Evolutionary conservation across 2,329 filamentous ascomycete species (phyloP).

Genomic region (Tolypocladium nubicola): DNA sequence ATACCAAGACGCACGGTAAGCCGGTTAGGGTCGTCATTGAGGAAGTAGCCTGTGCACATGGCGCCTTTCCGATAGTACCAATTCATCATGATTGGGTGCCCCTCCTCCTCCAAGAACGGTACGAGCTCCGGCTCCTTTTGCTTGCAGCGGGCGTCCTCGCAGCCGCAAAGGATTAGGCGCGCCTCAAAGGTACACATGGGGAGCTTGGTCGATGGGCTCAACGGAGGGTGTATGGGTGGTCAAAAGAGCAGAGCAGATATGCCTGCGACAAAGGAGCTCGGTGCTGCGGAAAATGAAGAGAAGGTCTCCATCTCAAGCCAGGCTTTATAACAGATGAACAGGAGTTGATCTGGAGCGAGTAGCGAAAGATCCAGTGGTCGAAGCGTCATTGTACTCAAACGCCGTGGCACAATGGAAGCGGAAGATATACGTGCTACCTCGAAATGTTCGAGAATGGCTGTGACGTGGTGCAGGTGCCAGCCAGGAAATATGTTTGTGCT

Average conservation of each 20-base stretch:
- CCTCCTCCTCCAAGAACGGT: background rate
- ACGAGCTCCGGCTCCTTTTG: background rate
- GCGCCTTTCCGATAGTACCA: background rate
- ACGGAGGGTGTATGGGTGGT: background rate
- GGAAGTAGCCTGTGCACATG: conserved; percentile 2
- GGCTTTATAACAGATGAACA: background rate
- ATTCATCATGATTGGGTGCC: background rate
- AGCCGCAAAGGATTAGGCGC: conserved; percentile 3
- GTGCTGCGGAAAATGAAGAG: background rate
- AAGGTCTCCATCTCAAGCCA: background rate
- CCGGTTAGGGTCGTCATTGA: conserved; percentile 2
- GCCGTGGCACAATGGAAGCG: background rate
- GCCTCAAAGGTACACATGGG: conserved; percentile 3
- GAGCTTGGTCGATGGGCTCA: background rate
- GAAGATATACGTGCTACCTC: background rate
- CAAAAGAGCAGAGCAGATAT: no score
- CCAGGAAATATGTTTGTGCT: background rate
- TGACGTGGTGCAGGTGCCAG: background rate
- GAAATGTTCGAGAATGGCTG: background rate
- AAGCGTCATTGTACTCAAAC: background rate
- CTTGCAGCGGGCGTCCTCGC: conserved; percentile 1
- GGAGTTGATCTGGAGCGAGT: background rate
- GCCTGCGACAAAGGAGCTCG: background rate
- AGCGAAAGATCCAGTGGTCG: background rate
- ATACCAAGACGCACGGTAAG: conserved; percentile 3